Base-by-base conservation (phyloP, 2,329 filamentous ascomycete genomes). In the Paraconiothyrium brasiliense region DNA sequence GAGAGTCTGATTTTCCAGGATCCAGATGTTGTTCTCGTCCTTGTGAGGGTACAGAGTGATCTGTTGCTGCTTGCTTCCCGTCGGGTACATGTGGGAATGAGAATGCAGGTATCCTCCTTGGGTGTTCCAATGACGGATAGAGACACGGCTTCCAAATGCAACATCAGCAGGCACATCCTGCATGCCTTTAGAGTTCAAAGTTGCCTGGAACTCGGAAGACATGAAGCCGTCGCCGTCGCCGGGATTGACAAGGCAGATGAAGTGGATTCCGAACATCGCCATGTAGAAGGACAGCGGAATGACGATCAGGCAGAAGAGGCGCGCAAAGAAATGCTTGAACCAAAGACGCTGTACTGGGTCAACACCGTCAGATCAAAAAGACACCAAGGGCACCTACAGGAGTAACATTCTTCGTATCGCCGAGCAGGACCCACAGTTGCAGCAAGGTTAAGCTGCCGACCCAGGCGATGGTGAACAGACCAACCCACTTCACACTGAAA, bases 161-260 rank as follows among this genome's bases (percentile, higher is more conserved):
- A 99, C 91, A 80, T 99, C 94, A 34, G 92, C 95, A 1, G 95
- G 91, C 5, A 97, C 93, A 79, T 97, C 93, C 76, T 93, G 90
- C 95, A 99, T 99, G 57, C 88, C 90, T 84, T 98, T 99, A 73
- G 89, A 94, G 83, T 98, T 99, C 68, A 99, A 85, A 2, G 95
- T 98, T 35, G 95, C 92, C 82, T 99, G 95, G 84, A 99, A 99
- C 77, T 99, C 95, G 58, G 94, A 97, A 76, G 94, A 97, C 95
- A 99, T 99, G 84, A 99, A 99, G 58, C 95, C 95, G 79, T 99
- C 95, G 58, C 95, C 95, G 56, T 99, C 95, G 62, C 95, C 95
- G 32, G 95, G 95, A 81, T 99, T 99, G 62, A 90, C 87, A 46
- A 99, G 86, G 84, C 92, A 96, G 69, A 94, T 70, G 81, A 99